Base-by-base conservation (phyloP, 1,284 basidiomycete genomes). In the Melampsora abietis-canadensis region DNA sequence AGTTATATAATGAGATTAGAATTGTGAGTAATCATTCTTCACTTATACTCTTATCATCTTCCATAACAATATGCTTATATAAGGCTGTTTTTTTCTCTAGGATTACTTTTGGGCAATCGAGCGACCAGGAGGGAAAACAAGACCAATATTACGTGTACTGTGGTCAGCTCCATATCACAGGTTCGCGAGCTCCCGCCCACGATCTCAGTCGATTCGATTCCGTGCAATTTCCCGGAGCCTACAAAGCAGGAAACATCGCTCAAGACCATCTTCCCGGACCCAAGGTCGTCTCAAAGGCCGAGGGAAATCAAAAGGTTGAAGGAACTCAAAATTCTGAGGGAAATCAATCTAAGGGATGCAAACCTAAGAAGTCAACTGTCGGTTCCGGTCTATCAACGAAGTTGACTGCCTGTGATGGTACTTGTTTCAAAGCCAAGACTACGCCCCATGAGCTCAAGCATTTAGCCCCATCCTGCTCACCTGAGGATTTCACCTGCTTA, bases 101-200 rank as follows among this genome's bases (percentile, higher is more conserved):
- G 48, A 60, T 75, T 44, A 34, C 66, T 14, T 67, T 75, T 46
- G 73, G 47, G 8, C 65, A 75, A 63, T 75, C 73, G 10, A 63
- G 44, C 24, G 27, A 40, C 17, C 24, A 30, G 12, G 73, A 75
- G 67, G 73, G 73, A 7, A 64, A 68, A 31, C 73, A 75, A 64
- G 73, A 75, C n/a, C 73, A 75, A 68, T 75, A 75, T 64, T 75
- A 75, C 60, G 65, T 68, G 19, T 75, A 60, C 61, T 75, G 73
- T 60, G 73, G 73, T 4, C 73, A 75, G 44, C 63, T 75, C 34
- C 40, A 34, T 24, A 48, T 75, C 30, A 54, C 54, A 15, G 64
- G 54, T 31, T 62, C 60, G 17, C 17, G 27, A 57, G 21, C 51
- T 57, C 27, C 51, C 10, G 27, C 19, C 27, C n/a, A 27, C n/a